Conservation (phyloP, 331 rosid species). For the Quercus phellos region DNA sequence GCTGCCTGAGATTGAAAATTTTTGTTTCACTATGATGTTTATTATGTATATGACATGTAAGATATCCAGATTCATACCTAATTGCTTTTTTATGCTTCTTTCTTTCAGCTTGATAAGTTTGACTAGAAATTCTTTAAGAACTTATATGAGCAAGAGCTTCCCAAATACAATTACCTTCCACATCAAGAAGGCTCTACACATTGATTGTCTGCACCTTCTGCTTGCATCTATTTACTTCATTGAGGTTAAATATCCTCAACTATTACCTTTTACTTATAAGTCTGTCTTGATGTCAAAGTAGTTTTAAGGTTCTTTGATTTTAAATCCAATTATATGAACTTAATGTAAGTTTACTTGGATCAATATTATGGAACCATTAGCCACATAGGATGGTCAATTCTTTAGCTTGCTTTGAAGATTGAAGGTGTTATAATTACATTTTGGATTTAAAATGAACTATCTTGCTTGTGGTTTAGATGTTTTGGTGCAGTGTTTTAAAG, state of each 20-base stretch:
- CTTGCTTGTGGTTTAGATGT: not conserved
- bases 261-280: not conserved
- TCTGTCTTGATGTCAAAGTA: not conserved
- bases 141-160: constrained; percentile 40
- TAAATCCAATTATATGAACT: not conserved
- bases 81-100: constrained; percentile 12
- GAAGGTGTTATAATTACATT: not conserved
- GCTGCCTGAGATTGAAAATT: constrained; percentile 22
- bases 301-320: not conserved
- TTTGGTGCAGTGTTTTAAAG: not conserved
- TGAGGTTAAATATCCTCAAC: constrained; percentile 34
- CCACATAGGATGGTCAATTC: constrained; percentile 11
- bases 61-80: constrained; percentile 26
- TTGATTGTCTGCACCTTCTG: constrained; percentile 20
- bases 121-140: constrained; percentile 26
- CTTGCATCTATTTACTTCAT: constrained; percentile 13
- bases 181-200: constrained; percentile 18
- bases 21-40: constrained; percentile 3
- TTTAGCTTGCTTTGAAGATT: constrained; percentile 5
- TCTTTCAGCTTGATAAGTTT: constrained; percentile 47
- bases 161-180: constrained; percentile 5
- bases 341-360: not conserved
- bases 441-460: constrained; percentile 21
- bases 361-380: not conserved
- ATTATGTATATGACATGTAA: constrained; percentile 22